phyloP scores from a whole-genome alignment of 768 basidiomycete species.

The Hericium coralloides region DNA sequence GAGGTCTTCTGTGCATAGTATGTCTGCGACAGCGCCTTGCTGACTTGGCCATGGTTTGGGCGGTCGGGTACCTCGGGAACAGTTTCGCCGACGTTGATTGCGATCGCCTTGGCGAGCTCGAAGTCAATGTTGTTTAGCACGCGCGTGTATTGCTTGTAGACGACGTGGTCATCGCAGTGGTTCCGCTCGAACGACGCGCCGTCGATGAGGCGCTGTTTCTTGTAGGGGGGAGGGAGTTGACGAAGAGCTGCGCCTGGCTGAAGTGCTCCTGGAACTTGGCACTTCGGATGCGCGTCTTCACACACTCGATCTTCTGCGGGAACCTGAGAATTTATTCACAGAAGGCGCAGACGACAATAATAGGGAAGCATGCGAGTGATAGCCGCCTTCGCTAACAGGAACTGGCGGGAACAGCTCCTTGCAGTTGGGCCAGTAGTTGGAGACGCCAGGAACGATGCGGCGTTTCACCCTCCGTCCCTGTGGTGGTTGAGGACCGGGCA shows the following conservation, averaged over 20 bases:
- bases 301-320: conserved; percentile 39
- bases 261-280: conserved; percentile 75
- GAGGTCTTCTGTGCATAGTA: conserved; percentile 45
- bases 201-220: conserved; percentile 58
- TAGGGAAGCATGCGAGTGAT: conserved; percentile 29
- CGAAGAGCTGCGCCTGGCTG: conserved; percentile 72
- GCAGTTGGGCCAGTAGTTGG: conserved; percentile 86
- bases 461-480: conserved; percentile 49
- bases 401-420: conserved; percentile 40
- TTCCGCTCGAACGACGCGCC: conserved; percentile 79
- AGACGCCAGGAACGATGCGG: conserved; percentile 43
- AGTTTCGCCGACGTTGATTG: conserved; percentile 53
- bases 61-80: conserved; percentile 43
- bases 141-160: conserved; percentile 60
- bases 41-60: conserved; percentile 49
- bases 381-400: conserved; percentile 43
- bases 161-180: conserved; percentile 69
- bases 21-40: conserved; percentile 50
- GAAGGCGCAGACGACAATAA: background rate
- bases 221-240: conserved; percentile 66
- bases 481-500: conserved; percentile 69
- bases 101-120: conserved; percentile 64
- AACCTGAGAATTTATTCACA: conserved; percentile 26
- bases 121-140: conserved; percentile 67
- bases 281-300: conserved; percentile 52